Percentiles rank a stretch among this genome's conserved stretches.
phyloP scores from a whole-genome alignment of 129 eudicot genomes.

The Artemisia tridentata region DNA sequence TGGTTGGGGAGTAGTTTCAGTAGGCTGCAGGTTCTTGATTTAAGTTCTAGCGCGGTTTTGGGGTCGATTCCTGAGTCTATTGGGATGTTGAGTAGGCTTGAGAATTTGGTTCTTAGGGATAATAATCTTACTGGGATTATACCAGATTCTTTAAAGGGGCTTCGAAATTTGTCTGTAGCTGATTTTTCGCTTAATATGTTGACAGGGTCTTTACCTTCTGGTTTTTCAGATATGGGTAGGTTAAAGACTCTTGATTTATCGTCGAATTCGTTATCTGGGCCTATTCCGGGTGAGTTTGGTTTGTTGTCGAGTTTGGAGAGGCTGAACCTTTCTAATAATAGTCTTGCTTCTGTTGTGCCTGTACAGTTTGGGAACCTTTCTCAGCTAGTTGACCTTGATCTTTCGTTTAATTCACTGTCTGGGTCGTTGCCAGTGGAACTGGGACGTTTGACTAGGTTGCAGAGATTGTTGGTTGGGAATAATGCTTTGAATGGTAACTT shows the following conservation, averaged over 20 bases:
- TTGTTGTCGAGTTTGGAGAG: constrained; percentile 32
- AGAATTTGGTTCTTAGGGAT: constrained; percentile 35
- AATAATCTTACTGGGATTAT: constrained; percentile 57
- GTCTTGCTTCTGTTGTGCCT: constrained; percentile 54
- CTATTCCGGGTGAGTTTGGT: constrained; percentile 50
- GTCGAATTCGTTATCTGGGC: constrained; percentile 64
- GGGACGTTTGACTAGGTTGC: constrained; percentile 41
- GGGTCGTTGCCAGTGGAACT: constrained; percentile 52
- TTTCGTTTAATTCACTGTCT: constrained; percentile 45
- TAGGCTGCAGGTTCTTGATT: constrained; percentile 69
- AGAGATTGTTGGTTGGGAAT: constrained; percentile 37
- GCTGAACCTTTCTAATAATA: constrained; percentile 55
- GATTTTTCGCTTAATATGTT: constrained; percentile 58
- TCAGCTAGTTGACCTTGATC: constrained; percentile 55
- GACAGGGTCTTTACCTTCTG: constrained; percentile 55
- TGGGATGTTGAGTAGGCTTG: constrained; percentile 45
- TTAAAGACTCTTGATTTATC: constrained; percentile 54
- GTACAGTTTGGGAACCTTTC: constrained; percentile 52
- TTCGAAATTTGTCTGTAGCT: constrained; percentile 37
- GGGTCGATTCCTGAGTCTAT: constrained; percentile 65
- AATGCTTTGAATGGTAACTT: constrained; percentile 50
- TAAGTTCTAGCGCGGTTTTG: constrained; percentile 52
- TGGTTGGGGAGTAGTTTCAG: constrained; percentile 60
- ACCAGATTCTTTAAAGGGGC: constrained; percentile 47
- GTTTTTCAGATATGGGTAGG: constrained; percentile 46